Evolutionary conservation across 345 rosid genomes (phyloP).

Genomic region (Bretschneidera sinensis): DNA sequence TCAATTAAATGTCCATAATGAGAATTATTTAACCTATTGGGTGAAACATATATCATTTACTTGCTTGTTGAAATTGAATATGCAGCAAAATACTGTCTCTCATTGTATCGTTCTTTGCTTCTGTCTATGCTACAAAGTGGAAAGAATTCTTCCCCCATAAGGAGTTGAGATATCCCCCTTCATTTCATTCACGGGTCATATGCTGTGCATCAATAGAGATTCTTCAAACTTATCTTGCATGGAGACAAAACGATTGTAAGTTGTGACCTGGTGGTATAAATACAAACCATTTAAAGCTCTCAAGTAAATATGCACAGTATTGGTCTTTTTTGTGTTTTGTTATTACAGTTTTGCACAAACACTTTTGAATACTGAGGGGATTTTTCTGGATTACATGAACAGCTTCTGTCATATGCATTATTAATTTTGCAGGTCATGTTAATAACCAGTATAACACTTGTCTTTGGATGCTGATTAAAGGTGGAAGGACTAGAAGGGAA

Average conservation of each 20-base stretch:
- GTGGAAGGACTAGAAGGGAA: constrained; percentile 59
- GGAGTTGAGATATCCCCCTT: constrained; percentile 57
- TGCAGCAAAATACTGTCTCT: constrained; percentile 82
- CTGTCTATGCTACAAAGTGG: constrained; percentile 68
- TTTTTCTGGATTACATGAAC: background rate
- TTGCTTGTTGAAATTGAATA: constrained; percentile 17
- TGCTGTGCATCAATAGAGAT: constrained; percentile 69
- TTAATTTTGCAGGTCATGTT: constrained; percentile 54
- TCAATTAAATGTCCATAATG: too few species aligned
- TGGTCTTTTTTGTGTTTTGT: background rate
- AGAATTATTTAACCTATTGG: background rate
- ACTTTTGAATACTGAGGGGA: background rate
- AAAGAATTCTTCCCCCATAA: constrained; percentile 54
- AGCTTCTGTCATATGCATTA: background rate
- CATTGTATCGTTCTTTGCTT: constrained; percentile 64
- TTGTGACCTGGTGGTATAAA: background rate
- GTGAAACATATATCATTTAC: constrained; percentile 11
- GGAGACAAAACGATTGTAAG: constrained; percentile 93
- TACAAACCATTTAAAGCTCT: background rate
- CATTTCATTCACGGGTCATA: constrained; percentile 52
- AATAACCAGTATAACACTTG: constrained; percentile 66
- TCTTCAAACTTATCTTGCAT: constrained; percentile 74
- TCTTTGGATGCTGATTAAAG: constrained; percentile 64
- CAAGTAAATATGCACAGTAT: background rate
- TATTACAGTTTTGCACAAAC: background rate